Evolutionary conservation across 495 filamentous ascomycete genomes (phyloP), one percentile per base, ranked within the genome.

Genomic region (Corynascus novoguineensis): DNA sequence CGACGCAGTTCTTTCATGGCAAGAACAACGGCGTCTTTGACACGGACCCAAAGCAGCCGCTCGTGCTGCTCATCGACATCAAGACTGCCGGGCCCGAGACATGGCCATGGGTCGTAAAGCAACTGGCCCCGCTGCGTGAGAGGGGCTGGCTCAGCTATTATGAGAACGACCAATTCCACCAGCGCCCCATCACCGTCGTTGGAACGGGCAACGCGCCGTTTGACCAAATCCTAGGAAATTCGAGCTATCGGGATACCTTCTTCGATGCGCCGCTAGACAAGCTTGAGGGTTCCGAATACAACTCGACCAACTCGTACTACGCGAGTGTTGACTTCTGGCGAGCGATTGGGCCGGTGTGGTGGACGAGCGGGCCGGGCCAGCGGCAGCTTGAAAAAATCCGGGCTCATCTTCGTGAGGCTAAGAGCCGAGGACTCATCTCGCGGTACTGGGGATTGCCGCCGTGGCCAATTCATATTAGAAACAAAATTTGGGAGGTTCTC

Each of bases 141-240:
- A 69, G 73, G 32, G 78, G 77, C 34, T 89, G 82, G 69, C 72
- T 90, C 5, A 82, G 78, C 5, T 80, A 75, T 38, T 71, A 83
- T 31, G 73, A 83, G 44, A 72, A 84, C 48, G 76, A 75, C 5
- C 74, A 72, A 29, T 59, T 81, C 19, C 64, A 71, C 19, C 60
- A 76, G 9, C 75, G 86, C 3, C 82, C 85, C 5, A 66, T 96
- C 17, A 95, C 89, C 4, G 80, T 95, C 4, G 86, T 95, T 8
- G 88, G 82, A 0, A 92, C 90, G 0, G 90, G 90, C 15, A 84
- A 86, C 57, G 84, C 88, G 0, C 87, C 89, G 0, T 86, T 92
- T 55, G 78, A 87, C 44, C 45, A 74, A 31, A 63, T 86, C 5
- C 55, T 74, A 1, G 59, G 64, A 1, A 82, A 82, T 50, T 48